Base-by-base conservation (phyloP, 441 rosid species). In the Erodium trifolium region DNA sequence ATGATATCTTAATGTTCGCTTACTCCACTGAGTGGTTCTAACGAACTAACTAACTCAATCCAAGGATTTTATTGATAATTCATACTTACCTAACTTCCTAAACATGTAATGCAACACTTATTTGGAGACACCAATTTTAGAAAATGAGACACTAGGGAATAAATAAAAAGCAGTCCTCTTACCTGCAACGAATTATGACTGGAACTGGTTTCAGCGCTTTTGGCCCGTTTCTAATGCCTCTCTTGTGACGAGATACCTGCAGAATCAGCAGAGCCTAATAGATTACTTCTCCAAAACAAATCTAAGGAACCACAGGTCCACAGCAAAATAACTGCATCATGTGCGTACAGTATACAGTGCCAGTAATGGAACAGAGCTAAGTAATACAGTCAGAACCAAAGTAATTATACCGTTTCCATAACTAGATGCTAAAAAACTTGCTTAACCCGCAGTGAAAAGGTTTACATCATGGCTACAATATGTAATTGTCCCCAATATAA, bases 201-300 rank as follows among this genome's bases (percentile, higher is more conserved):
- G 95, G 97, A 69, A 60, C 49, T 16, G 96, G 96, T 73, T 91
- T 93, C 79, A 88, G 85, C 73, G 92, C 93, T 79, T 82, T 93
- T 3, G 96, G 96, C 4, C 97, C 95, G 76, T 91, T 93, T 78
- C 96, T 81, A 64, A 89, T 90, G 65, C 96, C 96, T 84, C 84
- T 86, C 83, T 41, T 90, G 75, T 84, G 89, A 62, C 74, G 85
- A 68, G 93, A 81, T 70, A 76, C 80, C 96, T 93, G 79, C 79
- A 89, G 11, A 37, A 76, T 78, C 72, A 6, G 55, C 43, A 72
- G 10, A 57, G 53, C 66, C 23, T 17, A 3, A 43, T 43, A 11
- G 19, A 72, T 7, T 35, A 75, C 19, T 16, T 59, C 2, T 6
- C 10, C 35, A 47, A 45, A 2, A 39, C 47, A 41, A 41, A 41